Conservation (phyloP, 2,329 filamentous ascomycete species). For the Ophiostoma tasmaniense region DNA sequence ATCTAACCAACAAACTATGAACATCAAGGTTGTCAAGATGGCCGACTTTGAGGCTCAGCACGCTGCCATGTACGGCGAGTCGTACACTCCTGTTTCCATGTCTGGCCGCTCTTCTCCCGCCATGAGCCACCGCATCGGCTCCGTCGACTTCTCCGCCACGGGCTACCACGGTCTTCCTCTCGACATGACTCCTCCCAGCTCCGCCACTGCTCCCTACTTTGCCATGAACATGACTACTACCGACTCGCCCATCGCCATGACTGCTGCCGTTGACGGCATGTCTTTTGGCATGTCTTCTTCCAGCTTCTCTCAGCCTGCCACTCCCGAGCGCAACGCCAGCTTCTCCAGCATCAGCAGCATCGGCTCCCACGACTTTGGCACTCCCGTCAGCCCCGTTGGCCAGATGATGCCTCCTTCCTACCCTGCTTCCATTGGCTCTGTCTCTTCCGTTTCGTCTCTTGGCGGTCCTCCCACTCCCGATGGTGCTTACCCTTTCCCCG, state of each 20-base stretch:
- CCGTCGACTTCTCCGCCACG: conserved; percentile 28
- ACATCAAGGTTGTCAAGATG: conserved; percentile 31
- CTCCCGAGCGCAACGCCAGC: conserved; percentile 19
- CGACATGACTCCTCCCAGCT: conserved; percentile 32
- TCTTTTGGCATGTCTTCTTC: conserved; percentile 9
- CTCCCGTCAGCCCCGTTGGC: conserved; percentile 57
- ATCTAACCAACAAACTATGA: conserved; percentile 20
- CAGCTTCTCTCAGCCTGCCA: conserved; percentile 15
- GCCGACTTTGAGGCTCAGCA: conserved; percentile 31
- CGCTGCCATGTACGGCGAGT: conserved; percentile 24
- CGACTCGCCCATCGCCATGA: conserved; percentile 6
- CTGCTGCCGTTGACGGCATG: conserved; percentile 7
- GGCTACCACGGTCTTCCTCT: conserved; percentile 26
- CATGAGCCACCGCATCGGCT: conserved; percentile 25
- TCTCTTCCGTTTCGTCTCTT: conserved; percentile 34
- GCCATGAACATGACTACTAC: conserved; percentile 11
- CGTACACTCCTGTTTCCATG: conserved; percentile 33
- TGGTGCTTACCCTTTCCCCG: conserved; percentile 15
- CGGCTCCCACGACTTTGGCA: conserved; percentile 6
- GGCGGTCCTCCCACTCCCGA: conserved; percentile 17
- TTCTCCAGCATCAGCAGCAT: conserved; percentile 16
- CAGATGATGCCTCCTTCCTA: conserved; percentile 74
- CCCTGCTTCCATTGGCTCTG: conserved; percentile 61
- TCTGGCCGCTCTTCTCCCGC: conserved; percentile 38
- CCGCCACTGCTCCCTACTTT: conserved; percentile 20